These are phyloP conservation scores for Leccinum obscurum DNA, from an alignment of 768 basidiomycete species.

Conservation along the genomic window DNA sequence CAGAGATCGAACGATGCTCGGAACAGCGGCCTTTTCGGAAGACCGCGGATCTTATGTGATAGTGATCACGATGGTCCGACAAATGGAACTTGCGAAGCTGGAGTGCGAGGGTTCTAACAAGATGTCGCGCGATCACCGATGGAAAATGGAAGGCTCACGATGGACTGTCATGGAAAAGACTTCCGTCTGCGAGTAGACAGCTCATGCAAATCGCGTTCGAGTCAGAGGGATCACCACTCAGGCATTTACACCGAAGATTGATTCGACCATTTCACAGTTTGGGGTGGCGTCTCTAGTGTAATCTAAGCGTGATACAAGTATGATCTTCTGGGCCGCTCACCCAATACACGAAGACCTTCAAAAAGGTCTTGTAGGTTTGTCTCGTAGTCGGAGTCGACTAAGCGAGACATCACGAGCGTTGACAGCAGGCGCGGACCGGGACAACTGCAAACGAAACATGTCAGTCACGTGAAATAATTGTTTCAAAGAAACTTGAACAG, in stretches of 20 bases:
- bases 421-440: too few species aligned
- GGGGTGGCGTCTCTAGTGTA: too few species aligned
- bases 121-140: slow-evolving; percentile 57
- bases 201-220: slow-evolving; percentile 36
- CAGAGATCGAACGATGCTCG: slow-evolving; percentile 77
- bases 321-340: too few species aligned
- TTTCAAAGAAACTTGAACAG: too few species aligned
- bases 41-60: slow-evolving; percentile 73
- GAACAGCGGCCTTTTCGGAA: slow-evolving; percentile 67
- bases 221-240: slow-evolving; percentile 20
- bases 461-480: too few species aligned
- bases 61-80: slow-evolving; percentile 32
- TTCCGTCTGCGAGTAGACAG: slow-evolving; percentile 73
- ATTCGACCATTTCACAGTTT: slow-evolving; percentile 8
- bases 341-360: too few species aligned
- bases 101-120: slow-evolving; percentile 48
- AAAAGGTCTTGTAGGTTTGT: too few species aligned
- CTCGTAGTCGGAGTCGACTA: too few species aligned
- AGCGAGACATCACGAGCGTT: too few species aligned
- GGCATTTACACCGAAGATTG: slow-evolving; percentile 34
- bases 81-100: slow-evolving; percentile 50
- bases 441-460: too few species aligned
- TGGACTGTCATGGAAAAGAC: slow-evolving; percentile 40
- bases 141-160: slow-evolving; percentile 30
- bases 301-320: too few species aligned